These are phyloP conservation scores for Adiantum capillusveneris DNA, from an alignment of 75 land plant genomes.

Conservation along the genomic window DNA sequence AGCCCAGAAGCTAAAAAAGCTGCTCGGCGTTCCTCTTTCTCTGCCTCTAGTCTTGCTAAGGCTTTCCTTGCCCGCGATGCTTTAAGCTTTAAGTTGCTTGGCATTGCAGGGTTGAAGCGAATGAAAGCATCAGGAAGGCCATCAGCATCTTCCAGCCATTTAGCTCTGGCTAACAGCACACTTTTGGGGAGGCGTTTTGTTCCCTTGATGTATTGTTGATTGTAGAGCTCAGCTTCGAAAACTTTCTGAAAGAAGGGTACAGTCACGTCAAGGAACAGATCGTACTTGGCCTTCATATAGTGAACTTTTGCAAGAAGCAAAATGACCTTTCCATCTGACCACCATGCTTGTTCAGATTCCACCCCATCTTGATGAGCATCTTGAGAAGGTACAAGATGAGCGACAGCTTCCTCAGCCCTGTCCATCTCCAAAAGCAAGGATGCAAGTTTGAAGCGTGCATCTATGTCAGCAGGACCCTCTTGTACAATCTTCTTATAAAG, in stretches of 20 bases:
- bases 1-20: slow-evolving; percentile 71
- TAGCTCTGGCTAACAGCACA: slow-evolving; percentile 48
- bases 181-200: slow-evolving; percentile 43
- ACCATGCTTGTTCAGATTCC: slow-evolving; percentile 42
- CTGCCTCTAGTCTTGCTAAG: slow-evolving; percentile 41
- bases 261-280: slow-evolving; percentile 53
- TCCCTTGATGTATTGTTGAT: slow-evolving; percentile 49
- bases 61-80: slow-evolving; percentile 61
- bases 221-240: slow-evolving; percentile 41
- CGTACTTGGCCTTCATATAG: slow-evolving; percentile 35
- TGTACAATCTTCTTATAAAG: slow-evolving; percentile 57
- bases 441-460: slow-evolving; percentile 55
- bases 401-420: slow-evolving; percentile 58
- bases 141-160: slow-evolving; percentile 32
- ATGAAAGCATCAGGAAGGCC: slow-evolving; percentile 27
- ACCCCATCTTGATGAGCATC: slow-evolving; percentile 8
- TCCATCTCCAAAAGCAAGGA: slow-evolving; percentile 55
- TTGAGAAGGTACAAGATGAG: slow-evolving; percentile 55
- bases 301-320: slow-evolving; percentile 55
- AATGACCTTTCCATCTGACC: slow-evolving; percentile 54
- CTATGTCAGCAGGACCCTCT: slow-evolving; percentile 32
- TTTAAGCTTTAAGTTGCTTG: slow-evolving; percentile 32
- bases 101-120: background rate
- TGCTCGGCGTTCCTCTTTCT: slow-evolving; percentile 57
- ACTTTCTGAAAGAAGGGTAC: slow-evolving; percentile 50